Conservation (phyloP, 208 protist species). For the Naegleria fowleri region DNA sequence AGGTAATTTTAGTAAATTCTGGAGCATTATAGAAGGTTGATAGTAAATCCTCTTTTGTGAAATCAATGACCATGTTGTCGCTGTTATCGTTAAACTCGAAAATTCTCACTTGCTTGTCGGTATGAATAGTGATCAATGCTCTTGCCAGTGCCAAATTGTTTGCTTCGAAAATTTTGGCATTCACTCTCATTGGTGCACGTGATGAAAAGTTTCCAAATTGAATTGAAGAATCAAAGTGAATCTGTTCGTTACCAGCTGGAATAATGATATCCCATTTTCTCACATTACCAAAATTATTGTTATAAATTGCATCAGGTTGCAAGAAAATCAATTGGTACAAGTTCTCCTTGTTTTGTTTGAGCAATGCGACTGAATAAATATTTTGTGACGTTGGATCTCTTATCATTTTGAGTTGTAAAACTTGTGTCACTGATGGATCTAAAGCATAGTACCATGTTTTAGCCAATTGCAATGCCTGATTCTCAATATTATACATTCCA, state of each 20-base stretch:
- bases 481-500: not conserved
- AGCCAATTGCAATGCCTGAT: not conserved
- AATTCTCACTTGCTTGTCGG: not conserved
- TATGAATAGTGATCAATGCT: not conserved
- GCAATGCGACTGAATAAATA: not conserved
- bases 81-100: not conserved
- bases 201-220: not conserved
- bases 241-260: not conserved
- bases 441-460: not conserved
- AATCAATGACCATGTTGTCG: not conserved
- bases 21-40: not conserved
- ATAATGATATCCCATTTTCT: not conserved
- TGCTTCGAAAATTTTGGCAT: not conserved
- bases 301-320: not conserved
- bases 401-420: not conserved
- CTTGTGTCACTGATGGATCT: not conserved
- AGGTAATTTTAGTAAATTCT: not conserved
- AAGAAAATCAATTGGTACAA: not conserved
- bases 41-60: not conserved
- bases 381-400: not conserved
- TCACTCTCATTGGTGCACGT: not conserved
- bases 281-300: not conserved
- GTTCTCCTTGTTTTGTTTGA: not conserved
- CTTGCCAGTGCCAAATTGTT: not conserved
- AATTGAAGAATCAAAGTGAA: not conserved